Base-by-base conservation (phyloP, 2,329 filamentous ascomycete species). In the Fusarium succisae region DNA sequence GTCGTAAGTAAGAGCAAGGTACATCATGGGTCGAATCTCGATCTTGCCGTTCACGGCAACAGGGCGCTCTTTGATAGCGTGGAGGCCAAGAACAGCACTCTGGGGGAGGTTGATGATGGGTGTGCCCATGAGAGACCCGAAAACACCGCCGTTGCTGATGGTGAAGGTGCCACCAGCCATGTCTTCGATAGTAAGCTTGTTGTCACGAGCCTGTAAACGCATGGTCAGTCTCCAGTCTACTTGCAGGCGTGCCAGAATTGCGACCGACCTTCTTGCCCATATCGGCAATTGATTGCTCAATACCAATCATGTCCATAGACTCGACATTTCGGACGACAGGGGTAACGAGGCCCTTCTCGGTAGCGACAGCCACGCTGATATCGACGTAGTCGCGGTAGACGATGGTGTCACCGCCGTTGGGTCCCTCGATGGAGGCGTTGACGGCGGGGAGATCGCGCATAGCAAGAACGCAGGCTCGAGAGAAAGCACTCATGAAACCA, bases 11-110 rank as follows among this genome's bases (percentile, higher is more conserved):
- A 99, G 89, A 47, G 96, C 96, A 74, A 99, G 90, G 84, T 98
- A 98, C 96, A 99, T 99, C 95, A 99, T 98, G n/a, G 96, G 96
- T 76, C 96, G 91, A 77, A 98, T 94, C 83, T 98, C 95, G 66
- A 98, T 88, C 87, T 98, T 97, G 80, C 96, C 96, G 80, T 98
- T 95, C 71, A 98, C 88, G 32, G 90, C 96, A 59, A 98, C 91
- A 6, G 96, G 91, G 79, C 93, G 94, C 63, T 99, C 95, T 87
- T 99, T 99, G 85, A 98, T 98, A 53, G 96, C 95, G 83, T 99
- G 96, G 28, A 98, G 91, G 75, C 96, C 96, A 66, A 98, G 89
- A 15, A 98, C 95, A 66, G 94, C 93, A 68, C 93, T 96, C 82
- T 98, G 96, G 20, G 96, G 96, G 54, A 98, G 88, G 85, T 99